Evolutionary conservation across 1,284 basidiomycete species (phyloP).

Genomic region (Moniliella sp.): DNA sequence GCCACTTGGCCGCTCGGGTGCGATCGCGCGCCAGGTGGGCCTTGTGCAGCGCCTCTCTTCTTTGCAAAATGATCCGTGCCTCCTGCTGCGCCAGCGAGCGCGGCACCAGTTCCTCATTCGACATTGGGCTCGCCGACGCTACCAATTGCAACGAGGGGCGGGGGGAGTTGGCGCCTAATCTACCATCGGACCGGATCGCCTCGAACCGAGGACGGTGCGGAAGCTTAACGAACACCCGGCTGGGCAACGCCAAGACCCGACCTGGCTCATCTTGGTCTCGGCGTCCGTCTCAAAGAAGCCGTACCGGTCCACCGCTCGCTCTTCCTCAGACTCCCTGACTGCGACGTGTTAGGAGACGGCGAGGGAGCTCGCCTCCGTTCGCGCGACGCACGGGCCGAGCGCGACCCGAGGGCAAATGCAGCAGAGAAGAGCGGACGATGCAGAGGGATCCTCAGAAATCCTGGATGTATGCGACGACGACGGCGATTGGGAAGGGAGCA

Average conservation of each 20-base stretch:
- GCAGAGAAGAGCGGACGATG: too few species aligned
- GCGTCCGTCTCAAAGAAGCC: neutral
- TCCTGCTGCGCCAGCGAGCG: slow-evolving; percentile 2
- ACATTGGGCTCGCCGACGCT: neutral
- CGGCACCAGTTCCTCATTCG: slow-evolving; percentile 1
- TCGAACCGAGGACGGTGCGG: too few species aligned
- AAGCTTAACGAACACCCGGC: neutral
- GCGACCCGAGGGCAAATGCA: too few species aligned
- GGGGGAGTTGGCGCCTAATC: slow-evolving; percentile 2
- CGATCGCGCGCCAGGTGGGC: slow-evolving; percentile 6
- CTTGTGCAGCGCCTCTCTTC: slow-evolving; percentile 4
- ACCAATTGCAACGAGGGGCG: neutral
- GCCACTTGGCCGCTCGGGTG: slow-evolving; percentile 15
- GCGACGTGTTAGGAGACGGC: too few species aligned
- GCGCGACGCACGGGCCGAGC: too few species aligned
- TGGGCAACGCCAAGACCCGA: slow-evolving; percentile 2
- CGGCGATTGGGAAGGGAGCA: too few species aligned
- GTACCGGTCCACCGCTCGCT: too few species aligned
- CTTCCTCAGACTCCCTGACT: too few species aligned
- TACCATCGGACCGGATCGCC: too few species aligned
- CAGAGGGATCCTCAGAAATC: too few species aligned
- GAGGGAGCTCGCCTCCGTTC: too few species aligned
- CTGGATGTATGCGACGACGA: too few species aligned
- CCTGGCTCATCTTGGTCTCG: neutral
- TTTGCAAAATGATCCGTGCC: slow-evolving; percentile 5